Base-by-base conservation (phyloP, 2,329 filamentous ascomycete genomes). In the Penicillium sp. region DNA sequence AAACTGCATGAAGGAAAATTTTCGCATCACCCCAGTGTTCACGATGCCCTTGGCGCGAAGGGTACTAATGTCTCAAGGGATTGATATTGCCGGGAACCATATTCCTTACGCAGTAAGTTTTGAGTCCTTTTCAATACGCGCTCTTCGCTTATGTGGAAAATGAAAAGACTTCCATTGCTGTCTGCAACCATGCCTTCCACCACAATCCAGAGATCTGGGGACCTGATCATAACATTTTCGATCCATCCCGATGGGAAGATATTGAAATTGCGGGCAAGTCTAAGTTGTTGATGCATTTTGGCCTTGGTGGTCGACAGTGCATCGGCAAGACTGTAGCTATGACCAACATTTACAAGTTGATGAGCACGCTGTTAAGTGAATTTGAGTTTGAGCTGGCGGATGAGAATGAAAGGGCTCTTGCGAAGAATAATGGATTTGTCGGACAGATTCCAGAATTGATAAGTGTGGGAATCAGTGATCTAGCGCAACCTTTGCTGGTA, bases 281-380 rank as follows among this genome's bases (percentile, higher is more conserved):
- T 1, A 53, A 59, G 15, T 61, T 63, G 9, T 52, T 73, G 24
- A 71, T 72, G 65, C 70, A 69, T 45, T 74, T 72, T 52, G 67
- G 70, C 1, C 52, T 67, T 0, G 70, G 70, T 1, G 61, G 61
- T 4, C 61, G 69, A 2, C 59, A 65, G 49, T 74, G 69, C 46
- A 68, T 73, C n/a, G 70, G 70, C 6, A 68, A 69, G 49, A 70
- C 60, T 4, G 57, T 73, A 7, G 70, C 69, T 0, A 62, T 62
- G 48, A 65, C 65, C 2, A 70, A 71, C 49, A 71, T 73, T 4
- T 68, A 67, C 45, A 73, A 72, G 45, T 16, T 71, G 31, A 48
- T 60, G 44, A 70, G 62, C 43, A 70, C 67, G 2, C 45, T 72
- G 31, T 54, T 71, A 2, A 51, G 45, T 6, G 55, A 65, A n/a